Evolutionary conservation across 1,139 yeast genomes (phyloP), one percentile per base, ranked within the genome.

Genomic region (Diutina rugosa): DNA sequence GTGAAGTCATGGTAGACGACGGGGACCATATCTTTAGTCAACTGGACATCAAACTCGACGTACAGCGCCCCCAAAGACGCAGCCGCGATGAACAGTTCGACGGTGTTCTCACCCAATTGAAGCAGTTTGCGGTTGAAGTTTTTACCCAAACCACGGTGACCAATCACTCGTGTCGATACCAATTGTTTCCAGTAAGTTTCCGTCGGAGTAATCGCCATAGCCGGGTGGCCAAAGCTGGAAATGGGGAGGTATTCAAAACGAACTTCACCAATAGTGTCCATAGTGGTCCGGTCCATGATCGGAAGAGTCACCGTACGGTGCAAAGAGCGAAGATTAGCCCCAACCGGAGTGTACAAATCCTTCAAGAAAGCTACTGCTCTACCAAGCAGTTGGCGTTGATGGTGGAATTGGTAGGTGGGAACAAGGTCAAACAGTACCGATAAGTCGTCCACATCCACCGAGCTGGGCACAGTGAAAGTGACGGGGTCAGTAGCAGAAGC

Each of bases 71-170:
- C 99, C 62, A 93, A 74, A 4, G 96, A 90, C 0, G 98, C 97
- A 0, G 99, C 99, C 10, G 97, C 96, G 66, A 93, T 88, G 63
- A 93, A 93, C 1, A 96, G 88, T 66, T 91, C 97, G 45, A 93
- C 87, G 0, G 99, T 93, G 66, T 93, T 93, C 66, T 93, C 99
- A 51, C 99, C 99, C 59, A 93, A 76, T 70, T 93, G 99, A 65
- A 93, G 77, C 6, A 96, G 87, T 61, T 82, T 84, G 56, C 85
- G 79, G 55, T 80, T 79, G 51, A 76, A 74, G 70, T 93, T 93
- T 72, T 90, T 91, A 61, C 99, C 99, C 62, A 90, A 75, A 7
- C 99, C 99, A 65, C 99, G 82, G 67, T 93, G 99, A 1, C 99
- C 99, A 71, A 93, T 93, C 46, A 93, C 96, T 60, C 97, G 78